A percentile compares a stretch with the other conserved stretches of the same genome.
Conservation (phyloP, 805 yeast genomes). For the Saccharomycopsis sp. region DNA sequence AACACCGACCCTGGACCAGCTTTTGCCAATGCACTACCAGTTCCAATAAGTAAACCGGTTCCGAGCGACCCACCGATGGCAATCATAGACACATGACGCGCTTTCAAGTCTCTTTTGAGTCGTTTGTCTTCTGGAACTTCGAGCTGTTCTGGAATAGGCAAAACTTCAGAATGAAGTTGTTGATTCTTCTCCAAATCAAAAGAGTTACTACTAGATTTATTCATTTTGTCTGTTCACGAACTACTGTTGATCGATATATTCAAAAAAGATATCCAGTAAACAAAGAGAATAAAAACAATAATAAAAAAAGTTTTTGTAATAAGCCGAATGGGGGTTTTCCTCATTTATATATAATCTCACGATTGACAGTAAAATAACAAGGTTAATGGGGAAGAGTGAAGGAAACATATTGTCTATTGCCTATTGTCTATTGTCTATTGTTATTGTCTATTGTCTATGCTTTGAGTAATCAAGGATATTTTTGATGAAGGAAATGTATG, state of each 20-base stretch:
- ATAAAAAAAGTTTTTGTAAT: too few species aligned
- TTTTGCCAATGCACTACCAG: constrained; percentile 59
- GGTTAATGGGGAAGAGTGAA: not conserved
- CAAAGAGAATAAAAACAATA: too few species aligned
- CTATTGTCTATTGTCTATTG: not conserved
- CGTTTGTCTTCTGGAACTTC: constrained; percentile 1
- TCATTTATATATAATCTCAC: too few species aligned
- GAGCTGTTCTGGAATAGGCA: not conserved
- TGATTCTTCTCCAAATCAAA: constrained; percentile 11
- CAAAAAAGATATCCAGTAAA: not conserved
- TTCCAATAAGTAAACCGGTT: constrained; percentile 73
- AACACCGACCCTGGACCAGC: constrained; percentile 67
- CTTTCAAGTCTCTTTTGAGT: constrained; percentile 26
- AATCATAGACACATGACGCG: constrained; percentile 64
- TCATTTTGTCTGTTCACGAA: not conserved
- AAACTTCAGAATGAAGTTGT: not conserved
- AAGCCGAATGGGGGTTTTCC: too few species aligned
- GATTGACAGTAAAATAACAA: too few species aligned
- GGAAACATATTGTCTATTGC: not conserved
- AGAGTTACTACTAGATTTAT: constrained; percentile 1
- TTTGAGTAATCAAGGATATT: not conserved
- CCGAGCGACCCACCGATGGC: constrained; percentile 84
- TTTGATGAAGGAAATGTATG: not conserved
- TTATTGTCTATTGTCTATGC: not conserved
- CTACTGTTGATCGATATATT: not conserved